These are phyloP conservation scores for Nothophaeocryptopus gaeumannii DNA, from an alignment of 2,329 filamentous ascomycete genomes.

Conservation along the genomic window DNA sequence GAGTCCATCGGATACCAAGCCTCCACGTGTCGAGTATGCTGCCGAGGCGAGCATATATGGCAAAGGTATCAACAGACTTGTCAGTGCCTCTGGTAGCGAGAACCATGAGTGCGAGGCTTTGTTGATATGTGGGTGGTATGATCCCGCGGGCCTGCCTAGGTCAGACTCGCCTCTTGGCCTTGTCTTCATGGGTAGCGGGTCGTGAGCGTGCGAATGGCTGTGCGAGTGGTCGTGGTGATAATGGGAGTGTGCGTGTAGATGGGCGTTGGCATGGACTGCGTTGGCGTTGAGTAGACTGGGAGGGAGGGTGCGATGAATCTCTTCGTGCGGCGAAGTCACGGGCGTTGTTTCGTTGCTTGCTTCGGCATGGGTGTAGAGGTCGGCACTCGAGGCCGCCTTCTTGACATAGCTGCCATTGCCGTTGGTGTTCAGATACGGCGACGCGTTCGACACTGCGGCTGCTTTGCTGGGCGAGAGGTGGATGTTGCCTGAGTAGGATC, in stretches of 20 bases:
- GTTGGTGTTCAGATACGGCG: constrained; percentile 5
- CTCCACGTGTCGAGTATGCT: constrained; percentile 39
- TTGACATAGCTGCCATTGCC: constrained; percentile 12
- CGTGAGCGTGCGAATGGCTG: constrained; percentile 14
- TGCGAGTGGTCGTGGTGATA: constrained; percentile 9
- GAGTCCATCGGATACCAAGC: constrained; percentile 24
- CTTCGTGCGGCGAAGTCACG: constrained; percentile 22
- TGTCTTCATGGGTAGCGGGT: constrained; percentile 31
- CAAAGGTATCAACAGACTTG: constrained; percentile 50
- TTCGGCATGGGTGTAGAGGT: constrained; percentile 29
- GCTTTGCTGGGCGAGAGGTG: constrained; percentile 7
- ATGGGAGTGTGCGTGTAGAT: constrained; percentile 11
- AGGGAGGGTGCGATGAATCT: constrained; percentile 4
- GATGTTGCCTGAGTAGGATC: constrained; percentile 19
- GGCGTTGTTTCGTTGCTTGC: constrained; percentile 31
- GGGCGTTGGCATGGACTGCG: constrained; percentile 23
- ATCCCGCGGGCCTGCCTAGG: constrained; percentile 38
- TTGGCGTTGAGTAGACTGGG: constrained; percentile 16
- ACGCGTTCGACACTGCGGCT: constrained; percentile 5
- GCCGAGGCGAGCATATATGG: constrained; percentile 49
- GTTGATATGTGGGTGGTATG: constrained; percentile 21
- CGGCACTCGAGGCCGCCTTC: constrained; percentile 25
- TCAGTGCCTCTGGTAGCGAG: constrained; percentile 47
- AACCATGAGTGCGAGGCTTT: constrained; percentile 29
- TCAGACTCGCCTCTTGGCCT: constrained; percentile 47